These are phyloP conservation scores for Puccinellia tenuiflora DNA, from an alignment of 176 grass and related monocot genomes.

Conservation along the genomic window DNA sequence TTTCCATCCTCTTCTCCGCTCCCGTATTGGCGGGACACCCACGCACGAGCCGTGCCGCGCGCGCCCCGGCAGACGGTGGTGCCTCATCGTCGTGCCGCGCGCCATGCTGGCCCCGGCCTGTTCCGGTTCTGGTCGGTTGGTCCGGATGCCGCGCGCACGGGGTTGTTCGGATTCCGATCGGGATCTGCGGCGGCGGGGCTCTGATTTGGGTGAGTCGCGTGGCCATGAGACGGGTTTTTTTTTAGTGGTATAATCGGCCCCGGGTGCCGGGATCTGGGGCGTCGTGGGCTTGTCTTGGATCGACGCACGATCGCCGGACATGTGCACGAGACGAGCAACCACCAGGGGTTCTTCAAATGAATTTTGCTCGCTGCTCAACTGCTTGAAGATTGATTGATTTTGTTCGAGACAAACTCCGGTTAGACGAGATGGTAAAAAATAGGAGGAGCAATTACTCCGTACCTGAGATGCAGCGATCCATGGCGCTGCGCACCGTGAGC, in stretches of 20 bases:
- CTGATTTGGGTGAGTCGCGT: not conserved
- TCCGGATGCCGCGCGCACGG: not conserved
- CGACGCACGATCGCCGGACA: not conserved
- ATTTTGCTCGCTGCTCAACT: not conserved
- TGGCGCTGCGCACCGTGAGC: too few relatives aligned
- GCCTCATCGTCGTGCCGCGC: not conserved
- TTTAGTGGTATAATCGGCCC: not conserved
- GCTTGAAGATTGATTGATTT: not conserved
- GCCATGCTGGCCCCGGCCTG: not conserved
- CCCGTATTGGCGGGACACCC: not conserved
- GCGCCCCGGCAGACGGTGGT: not conserved
- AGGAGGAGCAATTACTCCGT: too few relatives aligned
- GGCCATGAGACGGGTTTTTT: too few relatives aligned
- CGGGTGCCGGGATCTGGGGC: constrained; percentile 10
- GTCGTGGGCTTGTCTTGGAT: not conserved
- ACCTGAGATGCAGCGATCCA: too few relatives aligned
- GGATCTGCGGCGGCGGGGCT: constrained; percentile 15
- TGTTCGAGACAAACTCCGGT: too few relatives aligned
- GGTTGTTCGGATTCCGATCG: not conserved
- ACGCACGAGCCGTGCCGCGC: not conserved
- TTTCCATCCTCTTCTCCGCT: not conserved
- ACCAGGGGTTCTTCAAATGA: not conserved
- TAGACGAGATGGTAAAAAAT: too few relatives aligned
- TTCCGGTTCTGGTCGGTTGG: not conserved
- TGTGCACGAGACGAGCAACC: constrained; percentile 3